phyloP scores from a whole-genome alignment of 2,329 filamentous ascomycete species.

The Raffaelea albimanens region DNA sequence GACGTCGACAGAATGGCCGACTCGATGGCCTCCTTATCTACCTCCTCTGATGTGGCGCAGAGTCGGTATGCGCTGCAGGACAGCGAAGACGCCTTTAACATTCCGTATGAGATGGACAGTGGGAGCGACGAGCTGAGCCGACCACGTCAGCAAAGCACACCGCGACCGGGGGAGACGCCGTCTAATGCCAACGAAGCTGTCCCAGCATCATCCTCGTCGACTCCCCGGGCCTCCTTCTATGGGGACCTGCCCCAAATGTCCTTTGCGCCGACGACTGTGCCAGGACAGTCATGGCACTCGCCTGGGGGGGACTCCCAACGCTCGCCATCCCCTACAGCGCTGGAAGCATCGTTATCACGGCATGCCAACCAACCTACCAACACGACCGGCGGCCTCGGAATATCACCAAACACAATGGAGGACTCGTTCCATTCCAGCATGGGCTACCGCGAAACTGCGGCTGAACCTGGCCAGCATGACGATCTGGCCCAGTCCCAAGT shows the following conservation, averaged over 20 bases:
- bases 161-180: no score
- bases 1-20: conserved; percentile 8
- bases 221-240: conserved; percentile 44
- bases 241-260: conserved; percentile 1
- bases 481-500: conserved; percentile 57
- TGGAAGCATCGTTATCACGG: no score
- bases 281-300: background rate
- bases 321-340: no score
- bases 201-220: conserved; percentile 29
- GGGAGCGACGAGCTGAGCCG: conserved; percentile 19
- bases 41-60: conserved; percentile 17
- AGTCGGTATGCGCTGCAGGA: conserved; percentile 30
- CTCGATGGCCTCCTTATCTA: conserved; percentile 23
- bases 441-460: conserved; percentile 21
- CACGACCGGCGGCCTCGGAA: no score
- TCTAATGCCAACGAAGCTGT: conserved; percentile 6
- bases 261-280: no score
- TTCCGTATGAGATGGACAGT: conserved; percentile 42
- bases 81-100: conserved; percentile 46
- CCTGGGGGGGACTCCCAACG: no score
- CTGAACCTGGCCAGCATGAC: conserved; percentile 27
- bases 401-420: background rate
- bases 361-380: no score
- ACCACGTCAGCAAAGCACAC: no score
- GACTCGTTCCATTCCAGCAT: conserved; percentile 16